Conservation (phyloP, 2,329 filamentous ascomycete species). For the Diplocarpon mali region DNA sequence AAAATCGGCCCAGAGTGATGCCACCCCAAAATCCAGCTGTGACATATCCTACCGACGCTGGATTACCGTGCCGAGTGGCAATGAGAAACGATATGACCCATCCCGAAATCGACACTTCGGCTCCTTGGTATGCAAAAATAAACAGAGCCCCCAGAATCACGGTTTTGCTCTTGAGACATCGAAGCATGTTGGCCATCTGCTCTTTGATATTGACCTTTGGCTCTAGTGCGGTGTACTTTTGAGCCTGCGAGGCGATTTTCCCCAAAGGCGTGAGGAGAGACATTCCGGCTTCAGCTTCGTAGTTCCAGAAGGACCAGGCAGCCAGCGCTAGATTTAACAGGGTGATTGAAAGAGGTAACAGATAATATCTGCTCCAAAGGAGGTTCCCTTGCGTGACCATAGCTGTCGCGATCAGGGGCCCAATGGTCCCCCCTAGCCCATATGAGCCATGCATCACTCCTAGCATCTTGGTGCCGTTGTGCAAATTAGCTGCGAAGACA, state of each 20-base stretch:
- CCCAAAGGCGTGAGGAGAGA: conserved; percentile 35
- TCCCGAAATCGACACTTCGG: conserved; percentile 72
- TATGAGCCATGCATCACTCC: conserved; percentile 58
- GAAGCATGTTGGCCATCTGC: conserved; percentile 31
- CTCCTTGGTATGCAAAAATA: conserved; percentile 78
- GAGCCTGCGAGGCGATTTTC: conserved; percentile 28
- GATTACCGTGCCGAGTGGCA: conserved; percentile 56
- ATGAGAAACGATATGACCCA: conserved; percentile 86
- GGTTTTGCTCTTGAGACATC: conserved; percentile 36
- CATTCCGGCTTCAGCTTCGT: conserved; percentile 46
- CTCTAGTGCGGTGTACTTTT: conserved; percentile 8
- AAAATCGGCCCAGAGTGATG: conserved; percentile 66
- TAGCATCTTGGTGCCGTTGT: conserved; percentile 41
- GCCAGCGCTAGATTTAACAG: conserved; percentile 45
- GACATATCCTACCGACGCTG: conserved; percentile 65
- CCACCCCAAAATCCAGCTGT: conserved; percentile 62
- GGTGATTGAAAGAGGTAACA: conserved; percentile 50
- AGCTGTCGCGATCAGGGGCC: conserved; percentile 63
- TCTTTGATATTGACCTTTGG: conserved; percentile 24
- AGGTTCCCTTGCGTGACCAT: conserved; percentile 49
- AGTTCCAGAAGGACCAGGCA: conserved; percentile 58
- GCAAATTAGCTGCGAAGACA: conserved; percentile 45
- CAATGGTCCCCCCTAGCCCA: conserved; percentile 51
- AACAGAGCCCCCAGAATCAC: conserved; percentile 69
- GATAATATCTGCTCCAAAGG: conserved; percentile 63